Conservation (phyloP, 495 filamentous ascomycete genomes). For the Astrocystis sublimbata region DNA sequence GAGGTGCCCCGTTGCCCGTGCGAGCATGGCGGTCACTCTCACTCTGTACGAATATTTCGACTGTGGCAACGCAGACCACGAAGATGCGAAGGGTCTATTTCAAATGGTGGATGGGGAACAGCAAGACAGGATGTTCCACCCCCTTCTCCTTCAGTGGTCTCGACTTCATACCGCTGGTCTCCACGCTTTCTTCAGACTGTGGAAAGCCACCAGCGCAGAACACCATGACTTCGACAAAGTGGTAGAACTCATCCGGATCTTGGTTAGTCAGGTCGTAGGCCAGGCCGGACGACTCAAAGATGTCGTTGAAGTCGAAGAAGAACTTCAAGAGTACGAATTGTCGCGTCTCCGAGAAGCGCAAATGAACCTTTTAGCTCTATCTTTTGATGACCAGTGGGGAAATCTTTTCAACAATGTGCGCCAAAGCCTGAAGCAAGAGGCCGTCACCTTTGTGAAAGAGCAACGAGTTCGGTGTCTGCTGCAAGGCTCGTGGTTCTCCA, state of each 20-base stretch:
- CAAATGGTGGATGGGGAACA: slow-evolving; percentile 75
- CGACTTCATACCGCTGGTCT: slow-evolving; percentile 87
- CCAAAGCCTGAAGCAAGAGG: slow-evolving; percentile 90
- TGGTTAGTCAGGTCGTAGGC: slow-evolving; percentile 91
- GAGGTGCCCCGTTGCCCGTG: slow-evolving; percentile 84
- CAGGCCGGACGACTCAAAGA: slow-evolving; percentile 81
- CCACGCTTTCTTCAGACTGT: slow-evolving; percentile 88
- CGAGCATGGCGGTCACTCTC: slow-evolving; percentile 82
- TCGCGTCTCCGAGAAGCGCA: slow-evolving; percentile 78
- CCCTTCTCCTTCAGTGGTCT: slow-evolving; percentile 90
- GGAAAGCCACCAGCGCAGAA: slow-evolving; percentile 85
- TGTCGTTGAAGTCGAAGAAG: slow-evolving; percentile 84
- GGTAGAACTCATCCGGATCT: slow-evolving; percentile 81
- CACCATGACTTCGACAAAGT: slow-evolving; percentile 89
- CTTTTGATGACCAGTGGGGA: slow-evolving; percentile 93
- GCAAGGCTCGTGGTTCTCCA: slow-evolving; percentile 87
- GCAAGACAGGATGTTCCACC: slow-evolving; percentile 84
- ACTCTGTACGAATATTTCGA: slow-evolving; percentile 96
- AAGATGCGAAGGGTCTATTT: slow-evolving; percentile 74
- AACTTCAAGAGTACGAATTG: slow-evolving; percentile 80
- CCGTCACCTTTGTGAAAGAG: slow-evolving; percentile 93
- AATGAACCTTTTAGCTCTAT: slow-evolving; percentile 88
- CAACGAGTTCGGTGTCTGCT: slow-evolving; percentile 92
- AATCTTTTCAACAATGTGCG: slow-evolving; percentile 84
- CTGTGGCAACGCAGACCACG: slow-evolving; percentile 81